Percentiles rank a stretch among this genome's conserved stretches.
Conservation (phyloP, 2,329 filamentous ascomycete genomes). For the Fusarium nanum region DNA sequence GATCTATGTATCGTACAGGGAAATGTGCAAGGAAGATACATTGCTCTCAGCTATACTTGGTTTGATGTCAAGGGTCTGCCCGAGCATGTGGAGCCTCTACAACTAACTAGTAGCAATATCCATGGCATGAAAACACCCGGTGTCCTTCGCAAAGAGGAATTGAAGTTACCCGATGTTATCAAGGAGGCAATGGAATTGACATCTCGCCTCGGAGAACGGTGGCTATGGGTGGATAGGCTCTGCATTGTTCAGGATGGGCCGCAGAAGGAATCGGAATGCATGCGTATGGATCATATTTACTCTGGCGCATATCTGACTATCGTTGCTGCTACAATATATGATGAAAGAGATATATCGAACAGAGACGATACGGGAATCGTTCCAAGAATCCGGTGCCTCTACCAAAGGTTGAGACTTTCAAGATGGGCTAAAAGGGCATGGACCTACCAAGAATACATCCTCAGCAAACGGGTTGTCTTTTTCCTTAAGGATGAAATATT, state of each 20-base stretch:
- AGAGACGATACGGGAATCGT: too few relatives aligned
- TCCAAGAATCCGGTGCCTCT: too few relatives aligned
- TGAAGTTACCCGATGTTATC: neutral
- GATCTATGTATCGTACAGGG: neutral
- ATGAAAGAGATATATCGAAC: too few relatives aligned
- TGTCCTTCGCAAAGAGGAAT: neutral
- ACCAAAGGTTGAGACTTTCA: too few relatives aligned
- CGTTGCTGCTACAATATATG: neutral
- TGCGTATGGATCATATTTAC: neutral
- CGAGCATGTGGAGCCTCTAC: accelerated
- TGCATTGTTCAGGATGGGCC: neutral
- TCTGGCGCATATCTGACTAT: neutral
- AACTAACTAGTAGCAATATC: neutral
- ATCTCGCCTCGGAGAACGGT: neutral
- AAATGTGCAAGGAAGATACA: neutral
- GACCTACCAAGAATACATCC: neutral
- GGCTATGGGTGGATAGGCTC: neutral
- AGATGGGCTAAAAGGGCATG: neutral
- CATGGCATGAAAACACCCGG: accelerated
- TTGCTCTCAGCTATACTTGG: neutral
- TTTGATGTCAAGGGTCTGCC: accelerated
- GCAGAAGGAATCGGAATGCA: neutral
- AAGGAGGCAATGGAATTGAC: neutral
- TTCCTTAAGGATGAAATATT: neutral
- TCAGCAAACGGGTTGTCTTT: neutral